Conservation (phyloP, 2,329 filamentous ascomycete genomes). For the Dendrostoma leiphaemia region DNA sequence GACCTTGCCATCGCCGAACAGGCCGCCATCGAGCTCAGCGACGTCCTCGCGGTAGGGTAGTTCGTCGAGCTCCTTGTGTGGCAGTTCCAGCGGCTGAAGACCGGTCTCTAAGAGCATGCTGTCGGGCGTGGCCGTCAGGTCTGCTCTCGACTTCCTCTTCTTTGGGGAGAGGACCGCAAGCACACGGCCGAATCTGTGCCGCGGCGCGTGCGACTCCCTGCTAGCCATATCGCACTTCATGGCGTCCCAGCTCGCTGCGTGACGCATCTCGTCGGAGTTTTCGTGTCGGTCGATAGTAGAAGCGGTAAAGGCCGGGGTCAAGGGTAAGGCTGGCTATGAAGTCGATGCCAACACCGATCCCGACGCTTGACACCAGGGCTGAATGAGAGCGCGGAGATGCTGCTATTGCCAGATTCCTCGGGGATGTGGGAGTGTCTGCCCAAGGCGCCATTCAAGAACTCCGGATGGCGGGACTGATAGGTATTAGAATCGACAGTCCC, state of each 20-base stretch:
- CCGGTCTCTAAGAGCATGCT: constrained; percentile 20
- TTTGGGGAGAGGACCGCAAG: constrained; percentile 12
- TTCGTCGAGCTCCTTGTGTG: constrained; percentile 36
- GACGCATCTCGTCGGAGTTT: neutral
- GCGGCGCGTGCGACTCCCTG: neutral
- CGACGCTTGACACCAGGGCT: constrained; percentile 6
- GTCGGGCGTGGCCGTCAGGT: constrained; percentile 30
- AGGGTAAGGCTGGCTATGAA: constrained; percentile 7
- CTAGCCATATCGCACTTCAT: constrained; percentile 6
- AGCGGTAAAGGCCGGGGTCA: constrained; percentile 2
- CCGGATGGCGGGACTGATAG: neutral
- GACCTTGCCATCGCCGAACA: constrained; percentile 32
- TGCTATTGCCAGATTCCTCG: neutral
- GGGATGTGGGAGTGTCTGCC: neutral
- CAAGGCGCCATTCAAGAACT: constrained; percentile 3
- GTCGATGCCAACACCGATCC: constrained; percentile 4
- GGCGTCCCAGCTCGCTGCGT: neutral
- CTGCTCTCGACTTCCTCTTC: constrained; percentile 28
- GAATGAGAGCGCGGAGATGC: neutral
- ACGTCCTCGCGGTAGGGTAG: constrained; percentile 45
- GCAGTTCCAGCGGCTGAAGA: neutral
- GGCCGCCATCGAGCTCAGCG: constrained; percentile 47
- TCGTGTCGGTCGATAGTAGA: neutral
- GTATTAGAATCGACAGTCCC: neutral
- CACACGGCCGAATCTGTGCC: constrained; percentile 9